Evolutionary conservation across 331 rosid genomes (phyloP), one percentile per base, ranked within the genome.

Genomic region (Pyracantha coccinea): DNA sequence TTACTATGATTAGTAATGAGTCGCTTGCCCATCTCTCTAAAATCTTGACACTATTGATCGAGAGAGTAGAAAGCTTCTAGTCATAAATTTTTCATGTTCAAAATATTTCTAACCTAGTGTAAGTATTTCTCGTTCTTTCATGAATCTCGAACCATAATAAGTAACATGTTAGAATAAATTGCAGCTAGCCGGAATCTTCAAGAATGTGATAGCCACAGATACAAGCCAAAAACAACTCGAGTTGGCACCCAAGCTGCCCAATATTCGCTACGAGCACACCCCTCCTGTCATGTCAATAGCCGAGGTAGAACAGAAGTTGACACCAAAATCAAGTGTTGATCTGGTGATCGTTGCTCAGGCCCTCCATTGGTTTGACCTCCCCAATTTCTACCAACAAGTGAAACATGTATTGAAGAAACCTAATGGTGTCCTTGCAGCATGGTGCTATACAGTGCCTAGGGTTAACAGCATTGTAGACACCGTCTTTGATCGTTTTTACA

Each of bases 311-410:
- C 72, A 81, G 20, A 83, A 60, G 23, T 76, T 93, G 41, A 66
- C 87, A 5, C 79, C 77, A 2, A 52, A 84, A 32, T 88, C 85
- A 55, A 84, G 79, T 55, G 52, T 93, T 7, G 97, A 93, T 79
- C 71, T 88, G 44, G 91, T 93, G 28, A 88, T 89, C 21, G 25
- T 89, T 20, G 96, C 97, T 3, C 92, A 85, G 68, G 88, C 90
- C 55, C 81, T 91, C 14, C 98, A 93, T 21, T 93, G 97, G 96
- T 76, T 93, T 19, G 84, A 89, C 73, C 88, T 77, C 27, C 82
- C 86, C 28, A 84, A 55, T 35, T 93, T 93, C 85, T 91, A 91
- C 62, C 9, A 71, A 68, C 93, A 87, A 70, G 83, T 87, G 25
- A 83, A 82, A 17, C 79, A 82, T 79, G 86, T 85, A 2, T 90